Conservation (phyloP, 2,329 filamentous ascomycete species). For the Colletotrichum sidae region DNA sequence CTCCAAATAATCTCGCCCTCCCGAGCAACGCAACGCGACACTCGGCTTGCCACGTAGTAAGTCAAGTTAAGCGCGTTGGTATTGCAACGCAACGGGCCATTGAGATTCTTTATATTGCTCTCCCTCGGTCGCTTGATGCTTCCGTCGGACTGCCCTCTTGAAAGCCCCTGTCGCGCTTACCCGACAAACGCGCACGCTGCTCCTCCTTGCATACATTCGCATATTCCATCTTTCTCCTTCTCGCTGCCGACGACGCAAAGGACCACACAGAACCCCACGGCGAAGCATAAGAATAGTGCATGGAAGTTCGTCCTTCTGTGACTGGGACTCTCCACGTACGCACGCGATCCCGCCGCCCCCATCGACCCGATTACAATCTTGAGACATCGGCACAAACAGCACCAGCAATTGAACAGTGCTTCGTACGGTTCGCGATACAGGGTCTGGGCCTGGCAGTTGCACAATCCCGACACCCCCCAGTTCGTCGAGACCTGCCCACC, state of each 20-base stretch:
- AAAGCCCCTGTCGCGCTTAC: constrained; percentile 27
- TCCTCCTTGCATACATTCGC: not conserved
- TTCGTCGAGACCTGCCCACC: constrained; percentile 9
- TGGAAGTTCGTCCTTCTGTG: constrained; percentile 20
- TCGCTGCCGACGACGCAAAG: constrained; percentile 1
- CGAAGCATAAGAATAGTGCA: constrained; percentile 33
- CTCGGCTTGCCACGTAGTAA: not conserved
- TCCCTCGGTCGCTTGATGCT: constrained; percentile 22
- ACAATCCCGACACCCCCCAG: constrained; percentile 29
- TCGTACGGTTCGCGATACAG: constrained; percentile 24
- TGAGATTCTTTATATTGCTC: constrained; percentile 3
- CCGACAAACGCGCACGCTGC: constrained; percentile 1
- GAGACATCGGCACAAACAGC: constrained; percentile 31
- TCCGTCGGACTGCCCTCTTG: constrained; percentile 3
- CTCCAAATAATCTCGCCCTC: constrained; percentile 28
- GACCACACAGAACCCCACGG: not conserved
- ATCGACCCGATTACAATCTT: constrained; percentile 27
- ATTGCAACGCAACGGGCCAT: constrained; percentile 19
- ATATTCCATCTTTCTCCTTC: constrained; percentile 5
- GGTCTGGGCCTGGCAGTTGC: constrained; percentile 31
- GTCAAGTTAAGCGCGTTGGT: no score
- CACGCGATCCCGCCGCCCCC: constrained; percentile 19
- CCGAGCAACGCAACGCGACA: constrained; percentile 34
- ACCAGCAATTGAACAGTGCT: constrained; percentile 28
- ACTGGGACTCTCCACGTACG: constrained; percentile 19